These are phyloP conservation scores for Agaricus sinodeliciosus DNA, from an alignment of 768 basidiomycete species.

Conservation along the genomic window DNA sequence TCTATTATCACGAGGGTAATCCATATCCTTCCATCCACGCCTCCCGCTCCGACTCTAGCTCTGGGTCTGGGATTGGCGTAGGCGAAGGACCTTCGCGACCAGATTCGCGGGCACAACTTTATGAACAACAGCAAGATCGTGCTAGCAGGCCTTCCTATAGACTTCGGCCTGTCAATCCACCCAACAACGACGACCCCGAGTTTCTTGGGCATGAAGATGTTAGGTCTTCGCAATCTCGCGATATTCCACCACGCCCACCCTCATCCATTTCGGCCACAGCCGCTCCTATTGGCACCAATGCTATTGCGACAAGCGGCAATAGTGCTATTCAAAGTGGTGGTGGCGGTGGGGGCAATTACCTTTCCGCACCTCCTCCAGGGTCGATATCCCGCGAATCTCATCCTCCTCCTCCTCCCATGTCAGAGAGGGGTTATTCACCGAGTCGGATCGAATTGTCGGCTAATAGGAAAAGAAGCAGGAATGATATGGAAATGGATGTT, in stretches of 20 bases:
- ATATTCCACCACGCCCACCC: neutral
- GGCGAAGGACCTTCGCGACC: slow-evolving; percentile 44
- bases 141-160: slow-evolving; percentile 34
- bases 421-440: slow-evolving; percentile 32
- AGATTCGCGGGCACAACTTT: slow-evolving; percentile 44
- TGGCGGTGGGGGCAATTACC: slow-evolving; percentile 24
- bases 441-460: slow-evolving; percentile 26
- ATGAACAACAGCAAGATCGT: slow-evolving; percentile 40
- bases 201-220: slow-evolving; percentile 47
- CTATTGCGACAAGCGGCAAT: slow-evolving; percentile 18
- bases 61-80: slow-evolving; percentile 33
- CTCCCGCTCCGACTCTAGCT: slow-evolving; percentile 47
- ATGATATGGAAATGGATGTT: slow-evolving; percentile 50
- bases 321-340: slow-evolving; percentile 16
- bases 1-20: slow-evolving; percentile 29
- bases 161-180: slow-evolving; percentile 43
- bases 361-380: slow-evolving; percentile 4
- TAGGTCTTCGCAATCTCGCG: slow-evolving; percentile 27
- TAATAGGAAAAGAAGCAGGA: slow-evolving; percentile 47
- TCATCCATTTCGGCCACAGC: neutral
- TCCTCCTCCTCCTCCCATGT: slow-evolving; percentile 14
- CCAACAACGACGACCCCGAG: slow-evolving; percentile 38
- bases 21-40: slow-evolving; percentile 26
- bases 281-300: slow-evolving; percentile 18
- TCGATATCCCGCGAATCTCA: neutral